Conservation (phyloP, 1,284 basidiomycete genomes). For the Phlebopus sp. region DNA sequence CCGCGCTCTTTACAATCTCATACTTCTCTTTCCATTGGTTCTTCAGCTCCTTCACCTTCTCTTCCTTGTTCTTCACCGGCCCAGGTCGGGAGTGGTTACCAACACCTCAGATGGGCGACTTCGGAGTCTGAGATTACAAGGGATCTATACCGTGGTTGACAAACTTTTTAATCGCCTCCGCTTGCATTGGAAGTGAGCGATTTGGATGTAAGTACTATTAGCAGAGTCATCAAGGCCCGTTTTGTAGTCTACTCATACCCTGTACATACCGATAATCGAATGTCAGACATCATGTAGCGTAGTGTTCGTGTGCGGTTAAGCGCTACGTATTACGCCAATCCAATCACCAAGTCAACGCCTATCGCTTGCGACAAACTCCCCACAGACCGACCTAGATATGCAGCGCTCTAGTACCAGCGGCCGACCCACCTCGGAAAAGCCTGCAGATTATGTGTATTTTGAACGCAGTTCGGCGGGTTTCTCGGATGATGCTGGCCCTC, state of each 20-base stretch:
- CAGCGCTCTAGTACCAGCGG: conserved; percentile 32
- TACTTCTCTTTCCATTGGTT: not conserved
- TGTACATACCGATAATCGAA: not conserved
- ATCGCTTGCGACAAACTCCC: no score
- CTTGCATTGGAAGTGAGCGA: not conserved
- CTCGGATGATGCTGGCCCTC: conserved; percentile 71
- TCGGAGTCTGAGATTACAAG: conserved; percentile 25
- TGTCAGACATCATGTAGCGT: not conserved
- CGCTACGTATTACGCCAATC: not conserved
- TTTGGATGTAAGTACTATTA: not conserved
- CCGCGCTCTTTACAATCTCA: conserved; percentile 5
- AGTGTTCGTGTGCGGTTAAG: not conserved
- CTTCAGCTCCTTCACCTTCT: conserved; percentile 3
- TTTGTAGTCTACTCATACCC: no score
- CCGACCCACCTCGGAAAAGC: conserved; percentile 31
- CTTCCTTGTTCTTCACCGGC: not conserved
- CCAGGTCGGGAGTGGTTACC: conserved; percentile 7
- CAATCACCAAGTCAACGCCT: no score
- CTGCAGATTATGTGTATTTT: conserved; percentile 79
- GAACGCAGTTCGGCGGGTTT: conserved; percentile 70
- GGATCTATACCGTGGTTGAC: conserved; percentile 21
- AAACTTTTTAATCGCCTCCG: not conserved
- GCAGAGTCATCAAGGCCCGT: no score
- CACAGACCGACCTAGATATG: conserved; percentile 11
- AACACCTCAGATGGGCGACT: conserved; percentile 23